Evolutionary conservation across 2,329 filamentous ascomycete species (phyloP).

Genomic region (Phaeomoniella chlamydospora): DNA sequence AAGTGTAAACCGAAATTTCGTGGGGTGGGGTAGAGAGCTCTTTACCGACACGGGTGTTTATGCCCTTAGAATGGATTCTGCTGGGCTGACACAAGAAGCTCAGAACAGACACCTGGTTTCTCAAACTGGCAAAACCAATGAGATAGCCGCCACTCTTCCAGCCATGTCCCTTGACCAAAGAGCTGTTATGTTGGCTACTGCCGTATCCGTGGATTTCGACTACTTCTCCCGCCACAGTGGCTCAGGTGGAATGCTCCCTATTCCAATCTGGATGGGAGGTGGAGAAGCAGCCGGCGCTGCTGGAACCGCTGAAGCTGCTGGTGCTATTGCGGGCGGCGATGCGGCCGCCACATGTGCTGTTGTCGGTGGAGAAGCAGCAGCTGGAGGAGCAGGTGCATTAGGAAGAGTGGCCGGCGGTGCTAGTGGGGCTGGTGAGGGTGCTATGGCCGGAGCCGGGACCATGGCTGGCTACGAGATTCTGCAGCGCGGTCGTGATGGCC

Average conservation of each 20-base stretch:
- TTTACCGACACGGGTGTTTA: conserved; percentile 55
- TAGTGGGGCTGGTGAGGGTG: conserved; percentile 25
- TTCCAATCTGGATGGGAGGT: conserved; percentile 37
- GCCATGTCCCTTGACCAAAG: conserved; percentile 53
- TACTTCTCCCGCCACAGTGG: conserved; percentile 50
- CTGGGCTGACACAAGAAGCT: conserved; percentile 24
- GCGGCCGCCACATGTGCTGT: conserved; percentile 13
- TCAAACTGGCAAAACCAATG: conserved; percentile 13
- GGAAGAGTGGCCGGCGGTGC: conserved; percentile 24
- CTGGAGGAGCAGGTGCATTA: conserved; percentile 20
- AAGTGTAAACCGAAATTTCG: conserved; percentile 49
- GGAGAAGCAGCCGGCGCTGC: conserved; percentile 22
- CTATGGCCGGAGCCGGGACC: conserved; percentile 36
- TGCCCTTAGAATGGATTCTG: conserved; percentile 49
- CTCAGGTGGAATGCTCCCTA: conserved; percentile 29
- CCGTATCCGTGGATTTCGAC: conserved; percentile 51
- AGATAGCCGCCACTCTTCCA: conserved; percentile 9
- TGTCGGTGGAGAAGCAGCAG: conserved; percentile 12
- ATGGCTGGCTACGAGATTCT: conserved; percentile 51
- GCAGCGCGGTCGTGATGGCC: conserved; percentile 22
- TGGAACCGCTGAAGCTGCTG: conserved; percentile 20
- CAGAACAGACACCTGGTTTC: conserved; percentile 21
- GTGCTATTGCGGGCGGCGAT: conserved; percentile 20
- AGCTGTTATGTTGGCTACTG: conserved; percentile 51
- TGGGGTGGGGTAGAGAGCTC: conserved; percentile 46